Base-by-base conservation (phyloP, 225 moss, liverwort and hornwort species). In the Straminergon stramineum region DNA sequence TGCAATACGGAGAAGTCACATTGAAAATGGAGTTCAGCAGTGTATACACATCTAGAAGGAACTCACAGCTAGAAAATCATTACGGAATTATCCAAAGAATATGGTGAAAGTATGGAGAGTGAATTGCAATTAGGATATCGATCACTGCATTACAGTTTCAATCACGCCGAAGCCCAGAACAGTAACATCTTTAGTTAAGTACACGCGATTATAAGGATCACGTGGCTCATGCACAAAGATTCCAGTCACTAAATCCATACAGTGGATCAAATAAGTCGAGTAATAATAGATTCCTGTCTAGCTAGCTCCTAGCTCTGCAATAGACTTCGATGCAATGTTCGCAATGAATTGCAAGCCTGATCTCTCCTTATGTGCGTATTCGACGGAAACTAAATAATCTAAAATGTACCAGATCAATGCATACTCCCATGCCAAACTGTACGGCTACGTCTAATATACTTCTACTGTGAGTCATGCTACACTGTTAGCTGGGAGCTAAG, bases 351-450 rank as follows among this genome's bases (percentile, higher is more conserved):
- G 83, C 81, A 82, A 81, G 79, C 86, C 70, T 58, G 79, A 63
- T 63, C 70, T 83, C 87, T 55, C 65, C 79, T 87, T 83, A 87
- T 89, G 89, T 87, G 91, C 87, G 61, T 70, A 23, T 82, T 89
- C 34, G 69, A 87, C 62, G 85, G 53, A 65, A 74, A 81, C 75
- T 69, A 82, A 82, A 60, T 75, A 75, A 27, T 67, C 82, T 81
- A 86, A 66, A 75, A 57, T 83, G 83, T 88, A 88, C 91, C 87
- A 92, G 87, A 83, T 82, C 82, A 76, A 92, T 88, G 91, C 89
- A 89, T 89, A 88, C 93, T 90, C 88, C 93, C 87, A 87, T 69
- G 87, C 81, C 75, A 81, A 86, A 88, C 92, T 91, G 85, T n/a
- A 75, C 55, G 74, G 32, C 76, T 82, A 51, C 22, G 69, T 51